phyloP scores from a whole-genome alignment of 768 basidiomycete genomes.

The Astraeus odoratus region DNA sequence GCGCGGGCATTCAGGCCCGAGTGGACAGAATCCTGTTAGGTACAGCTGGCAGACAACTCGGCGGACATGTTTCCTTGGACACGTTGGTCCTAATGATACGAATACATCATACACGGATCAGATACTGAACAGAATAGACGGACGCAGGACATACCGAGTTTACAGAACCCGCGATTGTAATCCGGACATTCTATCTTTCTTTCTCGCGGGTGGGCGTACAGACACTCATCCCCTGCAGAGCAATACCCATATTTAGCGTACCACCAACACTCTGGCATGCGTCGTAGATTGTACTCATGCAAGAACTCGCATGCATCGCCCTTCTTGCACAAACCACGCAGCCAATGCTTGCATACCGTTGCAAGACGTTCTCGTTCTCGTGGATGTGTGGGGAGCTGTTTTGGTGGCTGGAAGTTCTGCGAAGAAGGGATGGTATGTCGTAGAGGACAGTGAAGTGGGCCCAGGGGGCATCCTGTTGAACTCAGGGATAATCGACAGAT shows the following conservation, averaged over 20 bases:
- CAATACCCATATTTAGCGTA: conserved; percentile 97
- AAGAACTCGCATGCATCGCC: conserved; percentile 97
- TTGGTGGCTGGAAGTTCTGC: conserved; percentile 85
- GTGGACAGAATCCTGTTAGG: conserved; percentile 87
- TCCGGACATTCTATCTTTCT: conserved; percentile 90
- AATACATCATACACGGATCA: conserved; percentile 1
- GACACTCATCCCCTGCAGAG: conserved; percentile 92
- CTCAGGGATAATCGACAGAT: conserved; percentile 85
- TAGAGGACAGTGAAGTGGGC: conserved; percentile 85
- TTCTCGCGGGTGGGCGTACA: conserved; percentile 94
- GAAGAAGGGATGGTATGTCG: conserved; percentile 86
- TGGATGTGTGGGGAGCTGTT: conserved; percentile 74
- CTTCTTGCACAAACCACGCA: conserved; percentile 96
- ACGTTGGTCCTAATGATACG: conserved; percentile 59
- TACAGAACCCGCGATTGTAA: conserved; percentile 94
- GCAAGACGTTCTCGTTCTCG: conserved; percentile 76
- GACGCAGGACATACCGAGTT: conserved; percentile 57
- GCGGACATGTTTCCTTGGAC: conserved; percentile 89
- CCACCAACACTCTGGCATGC: conserved; percentile 99
- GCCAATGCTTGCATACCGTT: conserved; percentile 98
- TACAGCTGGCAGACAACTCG: conserved; percentile 88
- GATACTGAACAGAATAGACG: conserved; percentile 1
- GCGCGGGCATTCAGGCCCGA: conserved; percentile 79
- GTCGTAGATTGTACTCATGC: conserved; percentile 95
- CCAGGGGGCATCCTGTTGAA: conserved; percentile 81